A percentile compares a stretch with the other conserved stretches of the same genome.
Conservation (phyloP, 2,329 filamentous ascomycete genomes). For the Venturiaceae sp. region DNA sequence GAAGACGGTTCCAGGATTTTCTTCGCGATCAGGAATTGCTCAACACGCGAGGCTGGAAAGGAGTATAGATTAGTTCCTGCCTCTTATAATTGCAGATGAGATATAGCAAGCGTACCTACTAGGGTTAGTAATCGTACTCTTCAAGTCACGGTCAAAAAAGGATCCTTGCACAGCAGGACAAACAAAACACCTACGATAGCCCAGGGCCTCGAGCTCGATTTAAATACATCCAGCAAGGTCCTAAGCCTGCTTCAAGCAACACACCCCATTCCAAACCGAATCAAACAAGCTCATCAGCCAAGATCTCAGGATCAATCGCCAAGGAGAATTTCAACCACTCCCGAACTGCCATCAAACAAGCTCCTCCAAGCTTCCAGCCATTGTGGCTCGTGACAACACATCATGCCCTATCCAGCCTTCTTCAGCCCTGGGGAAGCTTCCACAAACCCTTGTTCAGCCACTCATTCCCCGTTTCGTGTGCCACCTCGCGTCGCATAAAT, state of each 20-base stretch:
- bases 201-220: background rate
- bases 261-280: too few species aligned
- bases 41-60: background rate
- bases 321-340: background rate
- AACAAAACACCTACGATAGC: too few species aligned
- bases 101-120: background rate
- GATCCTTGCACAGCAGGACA: too few species aligned
- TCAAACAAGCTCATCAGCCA: too few species aligned
- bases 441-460: background rate
- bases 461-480: background rate
- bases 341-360: background rate
- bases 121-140: too few species aligned
- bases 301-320: too few species aligned
- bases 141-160: too few species aligned
- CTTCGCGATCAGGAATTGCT: background rate
- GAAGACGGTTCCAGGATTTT: background rate
- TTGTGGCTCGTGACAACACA: background rate
- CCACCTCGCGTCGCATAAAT: background rate
- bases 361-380: background rate
- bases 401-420: background rate
- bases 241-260: background rate
- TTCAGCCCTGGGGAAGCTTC: background rate
- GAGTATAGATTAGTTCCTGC: background rate
- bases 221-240: background rate
- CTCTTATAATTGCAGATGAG: too few species aligned